A percentile compares a stretch with the other conserved stretches of the same genome.
These are phyloP conservation scores for Saccharomyces hybrid DNA, from an alignment of 1,139 yeast species.

Conservation along the genomic window DNA sequence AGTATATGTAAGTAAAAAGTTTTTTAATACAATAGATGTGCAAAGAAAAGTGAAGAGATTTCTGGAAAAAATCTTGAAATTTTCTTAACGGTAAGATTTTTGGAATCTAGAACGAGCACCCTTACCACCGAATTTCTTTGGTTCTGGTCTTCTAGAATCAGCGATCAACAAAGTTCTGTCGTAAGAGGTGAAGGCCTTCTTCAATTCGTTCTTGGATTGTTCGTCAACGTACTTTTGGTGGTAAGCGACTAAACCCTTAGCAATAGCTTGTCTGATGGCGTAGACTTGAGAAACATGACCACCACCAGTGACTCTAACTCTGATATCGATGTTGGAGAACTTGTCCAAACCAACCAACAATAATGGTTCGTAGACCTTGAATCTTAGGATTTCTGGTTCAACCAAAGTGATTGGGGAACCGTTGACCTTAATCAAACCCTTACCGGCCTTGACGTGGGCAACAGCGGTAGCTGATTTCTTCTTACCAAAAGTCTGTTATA, in stretches of 20 bases:
- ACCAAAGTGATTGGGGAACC: conserved; percentile 99
- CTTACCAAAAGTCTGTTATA: conserved; percentile 89
- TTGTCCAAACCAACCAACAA: conserved; percentile 97
- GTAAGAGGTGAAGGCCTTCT: conserved; percentile 94
- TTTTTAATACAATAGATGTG: conserved; percentile 6
- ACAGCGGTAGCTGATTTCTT: conserved; percentile 99
- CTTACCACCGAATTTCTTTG: conserved; percentile 99
- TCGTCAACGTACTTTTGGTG: conserved; percentile 99
- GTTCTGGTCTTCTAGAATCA: conserved; percentile 99
- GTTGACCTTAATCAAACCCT: conserved; percentile 98
- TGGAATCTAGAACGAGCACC: conserved; percentile 99
- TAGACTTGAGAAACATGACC: conserved; percentile 99
- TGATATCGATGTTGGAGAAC: conserved; percentile 96
- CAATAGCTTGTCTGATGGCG: conserved; percentile 99
- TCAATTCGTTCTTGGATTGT: conserved; percentile 98
- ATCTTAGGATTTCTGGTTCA: conserved; percentile 97
- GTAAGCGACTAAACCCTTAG: conserved; percentile 99
- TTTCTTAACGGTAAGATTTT: conserved; percentile 96
- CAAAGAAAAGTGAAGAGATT: conserved; percentile 13
- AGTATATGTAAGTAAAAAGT: conserved; percentile 25
- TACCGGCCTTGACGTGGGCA: conserved; percentile 99
- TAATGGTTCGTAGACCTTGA: conserved; percentile 99
- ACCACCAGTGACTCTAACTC: conserved; percentile 99
- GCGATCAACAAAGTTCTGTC: conserved; percentile 99
- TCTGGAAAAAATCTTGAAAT: conserved; percentile 8